Evolutionary conservation across 2,329 filamentous ascomycete species (phyloP).

Genomic region (Nakataea oryzae): DNA sequence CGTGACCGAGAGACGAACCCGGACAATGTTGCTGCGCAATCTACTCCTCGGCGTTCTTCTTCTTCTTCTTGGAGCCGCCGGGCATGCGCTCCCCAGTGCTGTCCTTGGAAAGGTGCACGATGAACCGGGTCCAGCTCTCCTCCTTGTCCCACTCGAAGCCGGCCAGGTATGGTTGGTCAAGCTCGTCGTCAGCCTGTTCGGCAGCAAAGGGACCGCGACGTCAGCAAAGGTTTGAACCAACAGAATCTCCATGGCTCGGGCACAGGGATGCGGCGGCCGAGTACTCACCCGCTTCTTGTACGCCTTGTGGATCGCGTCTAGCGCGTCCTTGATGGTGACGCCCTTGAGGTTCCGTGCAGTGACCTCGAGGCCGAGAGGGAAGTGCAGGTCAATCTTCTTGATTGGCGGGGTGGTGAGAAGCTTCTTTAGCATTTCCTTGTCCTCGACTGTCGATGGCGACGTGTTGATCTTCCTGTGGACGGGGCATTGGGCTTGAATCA

Average conservation of each 20-base stretch:
- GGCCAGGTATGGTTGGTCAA: slow-evolving; percentile 76
- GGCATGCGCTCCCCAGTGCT: slow-evolving; percentile 26
- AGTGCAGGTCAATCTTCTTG: slow-evolving; percentile 90
- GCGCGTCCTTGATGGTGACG: slow-evolving; percentile 92
- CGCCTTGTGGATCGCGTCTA: slow-evolving; percentile 91
- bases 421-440: slow-evolving; percentile 75
- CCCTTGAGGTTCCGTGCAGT: slow-evolving; percentile 86
- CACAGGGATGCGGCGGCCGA: neutral
- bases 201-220: neutral
- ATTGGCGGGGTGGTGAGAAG: slow-evolving; percentile 70
- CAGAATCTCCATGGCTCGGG: neutral
- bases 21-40: neutral
- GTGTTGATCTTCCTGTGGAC: slow-evolving; percentile 80
- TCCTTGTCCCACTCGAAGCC: slow-evolving; percentile 97
- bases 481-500: neutral
- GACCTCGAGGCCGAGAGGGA: slow-evolving; percentile 79
- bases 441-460: slow-evolving; percentile 66
- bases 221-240: neutral
- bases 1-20: neutral
- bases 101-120: slow-evolving; percentile 75
- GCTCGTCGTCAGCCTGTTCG: slow-evolving; percentile 74
- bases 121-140: slow-evolving; percentile 77
- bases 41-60: slow-evolving; percentile 32
- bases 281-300: slow-evolving; percentile 85
- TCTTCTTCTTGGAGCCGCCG: slow-evolving; percentile 58